Conservation (phyloP, 768 basidiomycete species). For the Rhodotorula kratochvilovae region DNA sequence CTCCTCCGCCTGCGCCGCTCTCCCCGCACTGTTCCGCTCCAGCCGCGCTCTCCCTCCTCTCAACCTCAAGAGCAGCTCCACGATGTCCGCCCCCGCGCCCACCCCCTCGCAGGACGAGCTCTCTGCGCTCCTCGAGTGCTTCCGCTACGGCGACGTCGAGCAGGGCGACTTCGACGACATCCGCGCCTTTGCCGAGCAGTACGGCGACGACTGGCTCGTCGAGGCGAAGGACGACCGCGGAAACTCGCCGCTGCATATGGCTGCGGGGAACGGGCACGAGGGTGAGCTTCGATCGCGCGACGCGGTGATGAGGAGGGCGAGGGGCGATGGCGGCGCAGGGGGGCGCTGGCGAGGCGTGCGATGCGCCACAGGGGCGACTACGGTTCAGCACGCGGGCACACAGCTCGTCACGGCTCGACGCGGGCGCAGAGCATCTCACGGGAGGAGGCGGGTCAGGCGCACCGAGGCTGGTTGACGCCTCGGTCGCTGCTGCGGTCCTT, state of each 20-base stretch:
- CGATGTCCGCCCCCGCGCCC: neutral
- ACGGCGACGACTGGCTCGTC: conserved; percentile 33
- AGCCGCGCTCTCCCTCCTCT: neutral
- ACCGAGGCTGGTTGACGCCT: too few species aligned
- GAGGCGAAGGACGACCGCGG: conserved; percentile 42
- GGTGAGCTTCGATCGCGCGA: conserved; percentile 28
- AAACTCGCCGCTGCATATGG: conserved; percentile 44
- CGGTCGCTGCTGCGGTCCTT: too few species aligned
- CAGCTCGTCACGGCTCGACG: too few species aligned
- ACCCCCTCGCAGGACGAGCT: conserved; percentile 39
- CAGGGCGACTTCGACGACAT: conserved; percentile 41
- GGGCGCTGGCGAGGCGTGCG: neutral
- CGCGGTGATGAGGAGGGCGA: neutral
- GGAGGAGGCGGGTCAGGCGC: too few species aligned
- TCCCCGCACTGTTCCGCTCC: neutral
- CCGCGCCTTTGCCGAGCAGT: conserved; percentile 32
- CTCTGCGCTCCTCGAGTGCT: conserved; percentile 43
- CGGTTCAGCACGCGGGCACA: too few species aligned
- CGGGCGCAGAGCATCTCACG: too few species aligned
- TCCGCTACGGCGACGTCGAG: conserved; percentile 43
- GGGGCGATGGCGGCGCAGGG: neutral
- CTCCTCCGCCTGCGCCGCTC: neutral
- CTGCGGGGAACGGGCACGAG: conserved; percentile 43
- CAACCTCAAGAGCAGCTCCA: too few species aligned
- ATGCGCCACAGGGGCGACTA: too few species aligned